Percentiles rank a stretch among this genome's conserved stretches.
Evolutionary conservation across 768 basidiomycete species (phyloP).

Genomic region (Boletus reticuloceps): DNA sequence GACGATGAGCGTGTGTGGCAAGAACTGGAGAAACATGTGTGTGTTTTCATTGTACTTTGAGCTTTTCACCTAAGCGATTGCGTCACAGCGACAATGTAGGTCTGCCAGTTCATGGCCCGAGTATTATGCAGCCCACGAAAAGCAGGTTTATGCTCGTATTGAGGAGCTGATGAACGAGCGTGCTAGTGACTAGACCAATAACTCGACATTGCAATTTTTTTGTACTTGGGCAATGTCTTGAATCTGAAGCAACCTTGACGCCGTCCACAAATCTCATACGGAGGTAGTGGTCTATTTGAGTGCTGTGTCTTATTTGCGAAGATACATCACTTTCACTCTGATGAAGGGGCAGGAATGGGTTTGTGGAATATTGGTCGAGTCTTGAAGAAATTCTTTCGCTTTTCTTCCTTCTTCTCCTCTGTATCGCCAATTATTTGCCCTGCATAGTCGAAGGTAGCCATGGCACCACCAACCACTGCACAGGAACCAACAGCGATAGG

Average conservation of each 20-base stretch:
- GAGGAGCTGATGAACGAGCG: constrained; percentile 28
- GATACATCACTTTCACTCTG: constrained; percentile 17
- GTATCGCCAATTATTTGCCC: constrained; percentile 57
- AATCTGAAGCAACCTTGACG: neutral
- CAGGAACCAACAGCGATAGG: constrained; percentile 81
- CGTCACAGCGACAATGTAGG: constrained; percentile 37
- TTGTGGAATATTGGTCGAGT: constrained; percentile 43
- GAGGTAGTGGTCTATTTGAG: constrained; percentile 14
- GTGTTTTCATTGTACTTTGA: constrained; percentile 8
- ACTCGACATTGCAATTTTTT: neutral
- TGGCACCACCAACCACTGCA: constrained; percentile 69
- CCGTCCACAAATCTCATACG: neutral
- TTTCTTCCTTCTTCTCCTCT: constrained; percentile 57
- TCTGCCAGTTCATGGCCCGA: constrained; percentile 47
- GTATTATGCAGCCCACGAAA: constrained; percentile 47
- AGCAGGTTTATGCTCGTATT: constrained; percentile 42
- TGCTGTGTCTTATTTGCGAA: neutral
- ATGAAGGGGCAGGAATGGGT: constrained; percentile 15
- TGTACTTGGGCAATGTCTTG: constrained; percentile 3
- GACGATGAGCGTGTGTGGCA: constrained; percentile 53
- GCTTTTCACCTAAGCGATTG: neutral
- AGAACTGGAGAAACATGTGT: constrained; percentile 45
- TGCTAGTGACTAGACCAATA: constrained; percentile 5
- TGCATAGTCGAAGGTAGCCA: constrained; percentile 80
- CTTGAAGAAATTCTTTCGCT: constrained; percentile 83